A percentile compares a stretch with the other conserved stretches of the same genome.
Conservation (phyloP, 176 grass and related monocot species). For the Alloteropsis semialata region DNA sequence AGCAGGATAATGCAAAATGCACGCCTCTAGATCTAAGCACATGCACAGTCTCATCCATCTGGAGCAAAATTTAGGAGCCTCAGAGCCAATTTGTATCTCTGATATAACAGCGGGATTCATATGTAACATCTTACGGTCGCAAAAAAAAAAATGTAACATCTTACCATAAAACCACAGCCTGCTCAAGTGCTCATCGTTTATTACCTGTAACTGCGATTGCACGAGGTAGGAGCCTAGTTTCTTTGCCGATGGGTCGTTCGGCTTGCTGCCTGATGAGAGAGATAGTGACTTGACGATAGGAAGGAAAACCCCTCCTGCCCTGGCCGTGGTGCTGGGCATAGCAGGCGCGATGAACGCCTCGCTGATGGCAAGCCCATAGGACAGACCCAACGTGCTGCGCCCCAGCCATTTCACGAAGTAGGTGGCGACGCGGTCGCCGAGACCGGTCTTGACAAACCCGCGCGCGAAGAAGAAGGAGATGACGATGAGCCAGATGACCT, state of each 20-base stretch:
- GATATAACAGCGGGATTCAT: background rate
- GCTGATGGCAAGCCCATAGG: slow-evolving; percentile 84
- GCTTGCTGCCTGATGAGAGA: slow-evolving; percentile 76
- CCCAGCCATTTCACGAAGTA: slow-evolving; percentile 93
- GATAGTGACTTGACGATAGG: slow-evolving; percentile 88
- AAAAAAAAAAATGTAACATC: slow-evolving; percentile 7
- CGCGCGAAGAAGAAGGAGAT: slow-evolving; percentile 98
- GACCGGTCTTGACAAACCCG: slow-evolving; percentile 93
- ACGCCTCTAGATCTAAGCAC: background rate
- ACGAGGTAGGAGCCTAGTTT: slow-evolving; percentile 83
- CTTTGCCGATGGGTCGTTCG: slow-evolving; percentile 60
- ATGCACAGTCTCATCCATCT: background rate
- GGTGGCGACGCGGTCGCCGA: slow-evolving; percentile 88
- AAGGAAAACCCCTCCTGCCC: slow-evolving; percentile 88
- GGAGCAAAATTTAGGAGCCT: background rate
- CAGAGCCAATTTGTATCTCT: background rate
- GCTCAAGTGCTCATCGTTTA: background rate
- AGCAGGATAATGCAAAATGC: background rate
- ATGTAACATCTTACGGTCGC: slow-evolving; percentile 7
- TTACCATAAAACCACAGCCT: background rate
- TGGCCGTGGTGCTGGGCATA: slow-evolving; percentile 95
- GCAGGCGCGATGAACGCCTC: slow-evolving; percentile 91
- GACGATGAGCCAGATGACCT: slow-evolving; percentile 97
- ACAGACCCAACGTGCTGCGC: slow-evolving; percentile 72
- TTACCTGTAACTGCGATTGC: slow-evolving; percentile 93